These are phyloP conservation scores for Saccharomyces kudriavzevii DNA, from an alignment of 805 yeast genomes.

Conservation along the genomic window DNA sequence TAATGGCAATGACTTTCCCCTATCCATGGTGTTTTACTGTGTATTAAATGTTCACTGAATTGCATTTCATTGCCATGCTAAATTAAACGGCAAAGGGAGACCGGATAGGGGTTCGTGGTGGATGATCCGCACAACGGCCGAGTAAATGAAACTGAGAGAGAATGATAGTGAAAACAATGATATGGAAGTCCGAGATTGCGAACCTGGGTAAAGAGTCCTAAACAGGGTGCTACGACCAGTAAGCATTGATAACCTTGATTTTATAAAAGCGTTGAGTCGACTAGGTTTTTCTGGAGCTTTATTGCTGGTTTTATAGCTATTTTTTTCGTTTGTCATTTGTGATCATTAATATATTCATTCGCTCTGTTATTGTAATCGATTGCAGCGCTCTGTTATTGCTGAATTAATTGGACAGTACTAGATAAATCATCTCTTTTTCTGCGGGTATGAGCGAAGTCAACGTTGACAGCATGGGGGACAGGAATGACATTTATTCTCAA, in stretches of 20 bases:
- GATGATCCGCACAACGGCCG: neutral
- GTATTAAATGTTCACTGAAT: neutral
- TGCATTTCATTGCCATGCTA: neutral
- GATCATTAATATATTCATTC: neutral
- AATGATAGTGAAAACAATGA: neutral
- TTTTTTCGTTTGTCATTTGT: neutral
- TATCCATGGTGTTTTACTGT: neutral
- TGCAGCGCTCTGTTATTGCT: neutral
- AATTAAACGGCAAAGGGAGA: neutral
- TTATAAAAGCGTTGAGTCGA: neutral
- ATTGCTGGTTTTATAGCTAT: neutral
- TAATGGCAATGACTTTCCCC: neutral
- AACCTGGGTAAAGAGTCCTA: neutral
- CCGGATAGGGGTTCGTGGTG: neutral
- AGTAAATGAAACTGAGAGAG: neutral
- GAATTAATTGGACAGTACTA: neutral
- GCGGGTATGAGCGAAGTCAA: neutral
- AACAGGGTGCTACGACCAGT: neutral
- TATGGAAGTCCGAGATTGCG: neutral
- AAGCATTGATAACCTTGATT: neutral
- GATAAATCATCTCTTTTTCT: neutral
- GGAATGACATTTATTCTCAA: conserved; percentile 19
- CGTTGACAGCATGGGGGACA: conserved; percentile 5
- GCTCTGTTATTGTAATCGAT: neutral
- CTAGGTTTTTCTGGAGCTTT: neutral